Evolutionary conservation across 139 green algal genomes (phyloP).

Genomic region (Picochlorum costavermella): DNA sequence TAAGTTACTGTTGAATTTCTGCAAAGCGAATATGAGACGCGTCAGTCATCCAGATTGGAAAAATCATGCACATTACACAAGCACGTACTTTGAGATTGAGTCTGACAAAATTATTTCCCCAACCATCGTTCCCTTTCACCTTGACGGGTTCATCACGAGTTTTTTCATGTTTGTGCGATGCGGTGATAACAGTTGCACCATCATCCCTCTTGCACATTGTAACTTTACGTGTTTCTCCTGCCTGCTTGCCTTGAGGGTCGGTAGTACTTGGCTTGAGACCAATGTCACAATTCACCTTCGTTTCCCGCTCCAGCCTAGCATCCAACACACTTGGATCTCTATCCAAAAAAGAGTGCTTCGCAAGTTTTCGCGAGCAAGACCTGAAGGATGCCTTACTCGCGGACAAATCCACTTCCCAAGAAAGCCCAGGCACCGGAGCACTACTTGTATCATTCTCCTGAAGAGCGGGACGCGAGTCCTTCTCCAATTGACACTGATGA

Average conservation of each 20-base stretch:
- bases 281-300: too few relatives aligned
- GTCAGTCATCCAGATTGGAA: neutral
- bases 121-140: slow-evolving; percentile 7
- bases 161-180: neutral
- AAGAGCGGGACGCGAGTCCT: too few relatives aligned
- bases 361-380: too few relatives aligned
- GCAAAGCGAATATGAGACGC: neutral
- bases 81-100: slow-evolving; percentile 39
- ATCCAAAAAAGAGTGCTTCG: too few relatives aligned
- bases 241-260: neutral
- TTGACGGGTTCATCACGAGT: neutral
- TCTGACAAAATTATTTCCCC: slow-evolving; percentile 44
- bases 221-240: neutral
- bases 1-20: slow-evolving; percentile 2
- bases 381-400: too few relatives aligned
- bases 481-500: too few relatives aligned
- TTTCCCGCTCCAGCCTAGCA: too few relatives aligned
- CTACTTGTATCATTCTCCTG: too few relatives aligned
- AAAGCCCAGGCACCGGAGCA: too few relatives aligned
- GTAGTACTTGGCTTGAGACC: too few relatives aligned
- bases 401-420: too few relatives aligned
- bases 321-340: too few relatives aligned
- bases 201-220: neutral
- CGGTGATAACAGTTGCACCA: slow-evolving; percentile 17
- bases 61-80: neutral